Base-by-base conservation (phyloP, 2,329 filamentous ascomycete species). In the Pestalotiopsis sp. region DNA sequence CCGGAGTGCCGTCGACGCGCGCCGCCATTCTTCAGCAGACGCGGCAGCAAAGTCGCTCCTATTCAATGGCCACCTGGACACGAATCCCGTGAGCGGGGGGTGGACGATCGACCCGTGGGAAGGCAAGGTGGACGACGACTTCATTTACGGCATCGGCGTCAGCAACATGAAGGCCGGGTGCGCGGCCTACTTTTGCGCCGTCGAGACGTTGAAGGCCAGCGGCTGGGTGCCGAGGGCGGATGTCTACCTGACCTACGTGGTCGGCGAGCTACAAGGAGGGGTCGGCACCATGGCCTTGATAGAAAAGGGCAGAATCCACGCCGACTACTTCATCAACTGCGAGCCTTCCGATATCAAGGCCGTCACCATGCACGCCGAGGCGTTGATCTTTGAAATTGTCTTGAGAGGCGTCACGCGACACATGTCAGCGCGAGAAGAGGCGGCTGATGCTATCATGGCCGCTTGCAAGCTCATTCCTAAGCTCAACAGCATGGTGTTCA, bases 81-180 rank as follows among this genome's bases (percentile, higher is more conserved):
- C 74, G 4, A 76, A 77, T 64, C 75, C 75, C 25, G 75, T 77
- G 41, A 73, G 73, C 13, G 75, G 75, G 52, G 75, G 75, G 11
- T 77, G 75, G 75, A 77, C 75, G 5, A 67, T 77, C 52, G 74
- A 76, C 60, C 75, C 75, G 6, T 76, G 75, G 74, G 75, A 75
- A 31, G 75, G 75, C 20, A 76, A 75, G 27, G 65, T 74, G n/a
- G 75, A 77, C 64, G 68, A 73, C 1, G 68, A 74, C 6, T 76
- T 76, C 66, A 73, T 77, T 36, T 76, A 76, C 68, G 75, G 75
- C 49, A 76, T 76, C 58, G 75, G 75, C 31, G 75, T 77, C 67
- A 75, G 72, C 62, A 76, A 76, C 69, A 77, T 77, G 75, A 77
- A 77, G 59, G 73, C 74, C 3, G 75, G 75, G 27, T 77, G 74